Evolutionary conservation across 345 rosid genomes (phyloP), one percentile per base, ranked within the genome.

Genomic region (Eucalyptus decipiens): DNA sequence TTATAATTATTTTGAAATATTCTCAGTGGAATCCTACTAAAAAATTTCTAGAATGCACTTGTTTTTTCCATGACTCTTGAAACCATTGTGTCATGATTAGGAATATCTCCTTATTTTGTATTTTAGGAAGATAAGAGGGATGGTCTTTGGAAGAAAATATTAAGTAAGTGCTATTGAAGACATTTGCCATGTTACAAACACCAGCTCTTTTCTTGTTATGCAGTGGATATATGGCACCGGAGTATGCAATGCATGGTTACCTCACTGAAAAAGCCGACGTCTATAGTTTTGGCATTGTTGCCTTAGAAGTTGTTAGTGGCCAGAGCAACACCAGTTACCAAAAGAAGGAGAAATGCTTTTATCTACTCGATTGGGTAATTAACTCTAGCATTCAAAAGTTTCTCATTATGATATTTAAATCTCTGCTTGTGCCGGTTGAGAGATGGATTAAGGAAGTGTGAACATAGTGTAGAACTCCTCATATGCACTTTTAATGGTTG

Each of bases 141-240:
- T 6, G 0, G 7, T n/a, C 21, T 15, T n/a, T 16, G 37, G 19
- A 30, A n/a, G 37, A 65, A 4, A n/a, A n/a, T n/a, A 7, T 65
- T 65, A 65, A 1, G 52, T 50, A 47, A 47, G 3, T 47, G 19
- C 80, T 32, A 32, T 67, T 4, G n/a, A 67, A 67, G 80, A 67
- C 3, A 67, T 67, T 16, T n/a, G 3, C 80, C 40, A n/a, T n/a
- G 80, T 67, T 67, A 6, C 23, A 1, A 65, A 65, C 40, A 67
- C 80, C 34, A 67, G 40, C 80, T 48, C 7, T 62, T n/a, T 19
- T 30, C 18, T 88, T 6, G 8, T 40, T 43, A 65, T 91, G 88
- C 52, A 93, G 92, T 65, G 92, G 93, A 56, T 91, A 91, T 83
- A 89, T 93, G 93, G 93, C 93, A n/a, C 93, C 93, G 2, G 93